These are phyloP conservation scores for Xylariaceae sp. DNA, from an alignment of 2,329 filamentous ascomycete species.

Conservation along the genomic window DNA sequence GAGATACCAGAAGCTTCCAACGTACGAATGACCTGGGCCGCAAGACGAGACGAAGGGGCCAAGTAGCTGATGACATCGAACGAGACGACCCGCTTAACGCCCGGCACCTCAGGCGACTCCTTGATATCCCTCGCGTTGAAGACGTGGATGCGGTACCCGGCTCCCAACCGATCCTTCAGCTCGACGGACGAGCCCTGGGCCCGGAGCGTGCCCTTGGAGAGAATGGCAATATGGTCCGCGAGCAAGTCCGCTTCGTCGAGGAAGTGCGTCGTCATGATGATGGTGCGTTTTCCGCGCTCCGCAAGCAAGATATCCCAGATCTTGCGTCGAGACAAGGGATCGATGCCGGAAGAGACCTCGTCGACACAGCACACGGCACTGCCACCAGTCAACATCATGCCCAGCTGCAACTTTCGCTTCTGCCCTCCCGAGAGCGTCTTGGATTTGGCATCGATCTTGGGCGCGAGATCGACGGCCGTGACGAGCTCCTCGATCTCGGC, in stretches of 20 bases:
- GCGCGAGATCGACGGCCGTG: conserved; percentile 63
- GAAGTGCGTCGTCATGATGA: conserved; percentile 88
- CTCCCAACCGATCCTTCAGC: conserved; percentile 74
- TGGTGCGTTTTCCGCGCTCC: conserved; percentile 74
- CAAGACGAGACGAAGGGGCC: conserved; percentile 62
- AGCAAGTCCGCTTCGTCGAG: conserved; percentile 88
- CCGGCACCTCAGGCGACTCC: conserved; percentile 47
- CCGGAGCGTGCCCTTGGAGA: conserved; percentile 77
- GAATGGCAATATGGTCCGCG: conserved; percentile 80
- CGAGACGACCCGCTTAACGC: conserved; percentile 50
- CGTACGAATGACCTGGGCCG: conserved; percentile 63
- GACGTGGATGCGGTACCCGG: conserved; percentile 77
- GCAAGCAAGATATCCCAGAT: conserved; percentile 91
- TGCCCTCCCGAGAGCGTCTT: conserved; percentile 84
- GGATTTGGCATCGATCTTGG: conserved; percentile 66
- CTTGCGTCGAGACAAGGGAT: conserved; percentile 79
- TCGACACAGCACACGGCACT: conserved; percentile 85
- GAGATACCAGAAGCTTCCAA: conserved; percentile 62
- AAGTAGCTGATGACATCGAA: conserved; percentile 71
- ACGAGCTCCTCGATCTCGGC: conserved; percentile 60
- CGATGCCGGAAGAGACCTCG: conserved; percentile 82
- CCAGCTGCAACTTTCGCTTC: conserved; percentile 85
- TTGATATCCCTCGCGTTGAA: conserved; percentile 51
- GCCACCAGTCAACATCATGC: conserved; percentile 92
- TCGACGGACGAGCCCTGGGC: conserved; percentile 80